Evolutionary conservation across 345 rosid genomes (phyloP).

Genomic region (Lenwebbia sp.): DNA sequence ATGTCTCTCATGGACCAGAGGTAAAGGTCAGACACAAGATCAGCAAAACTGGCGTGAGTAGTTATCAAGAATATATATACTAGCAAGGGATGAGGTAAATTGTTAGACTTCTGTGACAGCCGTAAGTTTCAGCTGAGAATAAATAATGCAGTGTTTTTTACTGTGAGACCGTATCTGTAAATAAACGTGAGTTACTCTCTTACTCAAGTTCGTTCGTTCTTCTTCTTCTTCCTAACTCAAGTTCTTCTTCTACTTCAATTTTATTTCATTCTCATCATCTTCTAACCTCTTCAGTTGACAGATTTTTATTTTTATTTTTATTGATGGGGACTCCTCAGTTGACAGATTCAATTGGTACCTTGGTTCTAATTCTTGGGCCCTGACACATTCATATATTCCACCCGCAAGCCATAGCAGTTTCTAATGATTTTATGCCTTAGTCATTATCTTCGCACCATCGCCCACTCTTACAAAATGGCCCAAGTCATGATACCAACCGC

Average conservation of each 20-base stretch:
- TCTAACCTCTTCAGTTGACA: neutral
- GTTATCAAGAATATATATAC: too few relatives aligned
- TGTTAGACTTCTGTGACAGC: neutral
- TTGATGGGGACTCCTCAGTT: too few relatives aligned
- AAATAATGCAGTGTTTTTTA: neutral
- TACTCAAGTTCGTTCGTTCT: neutral
- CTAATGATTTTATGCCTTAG: neutral
- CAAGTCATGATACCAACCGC: neutral
- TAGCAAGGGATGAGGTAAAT: neutral
- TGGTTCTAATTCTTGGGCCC: neutral
- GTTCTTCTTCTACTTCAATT: neutral
- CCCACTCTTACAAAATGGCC: neutral
- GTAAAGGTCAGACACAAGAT: too few relatives aligned
- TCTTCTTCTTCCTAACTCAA: neutral
- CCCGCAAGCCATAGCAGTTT: neutral
- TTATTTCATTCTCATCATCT: neutral
- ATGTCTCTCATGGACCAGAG: too few relatives aligned
- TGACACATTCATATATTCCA: neutral
- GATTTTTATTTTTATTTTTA: too few relatives aligned
- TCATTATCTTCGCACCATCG: neutral
- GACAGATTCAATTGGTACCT: neutral
- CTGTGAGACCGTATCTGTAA: neutral
- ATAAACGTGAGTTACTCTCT: neutral
- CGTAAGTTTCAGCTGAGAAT: neutral
- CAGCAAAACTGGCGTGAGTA: too few relatives aligned